Base-by-base conservation (phyloP, 768 basidiomycete genomes). In the Cystofilobasidium capitatum region DNA sequence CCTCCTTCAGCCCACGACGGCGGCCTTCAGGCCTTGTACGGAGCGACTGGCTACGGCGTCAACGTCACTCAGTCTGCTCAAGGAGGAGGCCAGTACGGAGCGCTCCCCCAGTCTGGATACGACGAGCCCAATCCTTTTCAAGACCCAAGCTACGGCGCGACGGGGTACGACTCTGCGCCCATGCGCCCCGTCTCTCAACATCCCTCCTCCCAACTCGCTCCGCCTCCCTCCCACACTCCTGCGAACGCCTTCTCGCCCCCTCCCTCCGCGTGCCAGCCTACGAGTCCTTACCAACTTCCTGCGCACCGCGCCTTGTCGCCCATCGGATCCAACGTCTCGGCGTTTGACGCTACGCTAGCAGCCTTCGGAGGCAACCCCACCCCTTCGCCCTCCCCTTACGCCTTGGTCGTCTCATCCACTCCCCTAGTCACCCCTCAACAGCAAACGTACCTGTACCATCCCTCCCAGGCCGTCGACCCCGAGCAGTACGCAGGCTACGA, bases 401-500 rank as follows among this genome's bases (percentile, higher is more conserved):
- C 47, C 35, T 36, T 31, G 3, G 33, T 22, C 33, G n/a, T 39
- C 9, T 26, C 62, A 7, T 37, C 62, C 36, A 7, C 37, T 16
- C 24, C 62, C 22, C 51, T 36, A 13, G 47, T 49, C 7, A 22
- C 51, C 10, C 58, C 40, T 10, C 54, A 33, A 3, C 47, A 55
- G 24, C 65, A 24, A 16, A 20, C 57, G n/a, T 45, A 49, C 13
- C 13, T 36, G 0, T 58, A 45, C 35, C 65, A 66, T 36, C 65
- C 65, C 12, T 39, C 29, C 14, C 65, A 66, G 33, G 24, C 65
- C 1, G 31, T 59, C 44, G 65, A 66, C 37, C 65, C 65, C 35
- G 65, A 66, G 24, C 42, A 57, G 31, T 66, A 66, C 37, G 65
- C 65, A 0, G 63, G 63, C 37, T 58, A 66, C 45, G 47, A 58